A percentile compares a stretch with the other conserved stretches of the same genome.
These are phyloP conservation scores for Amanita fuliginea DNA, from an alignment of 768 basidiomycete genomes.

Conservation along the genomic window DNA sequence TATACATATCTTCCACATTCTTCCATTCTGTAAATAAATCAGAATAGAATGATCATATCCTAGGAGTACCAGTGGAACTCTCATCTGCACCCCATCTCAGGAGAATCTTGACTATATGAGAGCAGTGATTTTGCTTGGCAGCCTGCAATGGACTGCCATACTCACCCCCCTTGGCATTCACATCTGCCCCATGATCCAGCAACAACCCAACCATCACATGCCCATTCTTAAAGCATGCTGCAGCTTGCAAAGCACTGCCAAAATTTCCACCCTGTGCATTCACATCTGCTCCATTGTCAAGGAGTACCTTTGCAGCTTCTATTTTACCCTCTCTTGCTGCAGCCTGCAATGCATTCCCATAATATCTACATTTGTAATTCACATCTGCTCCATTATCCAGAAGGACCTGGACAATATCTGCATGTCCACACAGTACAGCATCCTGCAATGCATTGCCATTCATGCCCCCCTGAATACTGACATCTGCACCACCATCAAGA, in stretches of 20 bases:
- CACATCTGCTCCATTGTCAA: background rate
- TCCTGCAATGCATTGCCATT: background rate
- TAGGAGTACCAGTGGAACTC: background rate
- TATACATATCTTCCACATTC: too few relatives aligned
- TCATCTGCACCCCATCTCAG: background rate
- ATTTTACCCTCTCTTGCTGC: background rate
- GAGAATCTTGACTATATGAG: background rate
- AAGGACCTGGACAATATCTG: background rate
- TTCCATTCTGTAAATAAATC: too few relatives aligned
- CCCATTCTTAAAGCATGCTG: background rate
- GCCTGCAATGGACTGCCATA: background rate
- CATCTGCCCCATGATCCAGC: background rate
- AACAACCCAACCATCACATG: background rate
- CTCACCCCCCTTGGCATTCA: background rate
- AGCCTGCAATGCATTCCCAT: background rate
- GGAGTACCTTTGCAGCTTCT: background rate
- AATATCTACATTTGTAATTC: background rate
- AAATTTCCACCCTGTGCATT: background rate
- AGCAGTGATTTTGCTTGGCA: background rate
- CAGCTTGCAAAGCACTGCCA: background rate
- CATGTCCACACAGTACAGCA: background rate
- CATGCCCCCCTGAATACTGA: background rate
- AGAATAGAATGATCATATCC: too few relatives aligned
- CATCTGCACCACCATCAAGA: background rate
- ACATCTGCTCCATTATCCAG: background rate